Conservation (phyloP, 164 flowering plant genomes). For the Dillenia turbinata region DNA sequence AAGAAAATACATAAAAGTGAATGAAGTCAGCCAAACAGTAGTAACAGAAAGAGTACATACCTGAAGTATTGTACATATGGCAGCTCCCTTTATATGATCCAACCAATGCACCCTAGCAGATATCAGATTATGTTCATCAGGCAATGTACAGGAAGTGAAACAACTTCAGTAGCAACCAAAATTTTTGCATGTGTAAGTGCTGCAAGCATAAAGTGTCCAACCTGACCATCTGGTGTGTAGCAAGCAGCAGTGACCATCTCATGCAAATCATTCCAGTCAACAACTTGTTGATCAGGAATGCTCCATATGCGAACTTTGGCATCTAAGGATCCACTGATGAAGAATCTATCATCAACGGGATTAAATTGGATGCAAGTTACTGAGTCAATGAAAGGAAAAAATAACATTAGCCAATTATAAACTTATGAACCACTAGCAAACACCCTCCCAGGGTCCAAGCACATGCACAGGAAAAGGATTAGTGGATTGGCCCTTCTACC, state of each 20-base stretch:
- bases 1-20: too few species aligned
- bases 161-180: neutral
- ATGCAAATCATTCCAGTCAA: conserved; percentile 95
- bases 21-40: neutral
- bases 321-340: conserved; percentile 98
- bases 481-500: too few species aligned
- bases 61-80: conserved; percentile 69
- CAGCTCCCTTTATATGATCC: conserved; percentile 98
- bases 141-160: too few species aligned
- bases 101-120: conserved; percentile 81
- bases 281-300: conserved; percentile 92
- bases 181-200: neutral
- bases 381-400: conserved; percentile 36
- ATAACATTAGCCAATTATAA: conserved; percentile 4
- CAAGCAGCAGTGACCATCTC: conserved; percentile 99
- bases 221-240: conserved; percentile 99
- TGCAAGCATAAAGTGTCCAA: conserved; percentile 16
- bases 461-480: too few species aligned
- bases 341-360: conserved; percentile 93
- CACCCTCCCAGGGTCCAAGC: too few species aligned
- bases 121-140: too few species aligned
- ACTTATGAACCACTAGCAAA: too few species aligned
- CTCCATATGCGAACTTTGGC: conserved; percentile 99
- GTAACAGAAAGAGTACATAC: conserved; percentile 29
- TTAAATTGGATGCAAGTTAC: conserved; percentile 99